Base-by-base conservation (phyloP, 257 asterid species). In the Fraxinus pennsylvanica region DNA sequence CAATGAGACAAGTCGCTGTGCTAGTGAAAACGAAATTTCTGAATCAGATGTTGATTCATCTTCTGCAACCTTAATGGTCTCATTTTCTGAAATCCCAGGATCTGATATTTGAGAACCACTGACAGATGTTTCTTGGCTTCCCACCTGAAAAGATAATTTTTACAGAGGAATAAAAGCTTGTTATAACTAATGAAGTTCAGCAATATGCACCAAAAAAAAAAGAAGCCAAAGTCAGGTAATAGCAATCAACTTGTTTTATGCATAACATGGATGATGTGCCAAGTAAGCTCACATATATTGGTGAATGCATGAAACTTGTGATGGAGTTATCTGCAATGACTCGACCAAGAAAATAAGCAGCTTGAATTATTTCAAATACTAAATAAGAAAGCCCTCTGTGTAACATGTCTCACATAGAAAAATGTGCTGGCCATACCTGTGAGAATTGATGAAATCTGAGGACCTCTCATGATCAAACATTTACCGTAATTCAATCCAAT, bases 41-140 rank as follows among this genome's bases (percentile, higher is more conserved):
- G 94, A 85, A 82, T 89, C 96, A 78, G 81, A 82, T 81, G 80
- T 81, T 35, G 87, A 73, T 83, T 90, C 91, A 71, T 81, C 83
- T 82, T 82, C 84, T 74, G 80, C 81, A 78, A 78, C 84, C 81
- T 78, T 92, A 29, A 57, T 41, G 70, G 79, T 61, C 59, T 87
- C 96, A 80, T 75, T 87, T 80, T 86, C 91, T 72, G 89, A 83
- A 74, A 82, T 78, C 78, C 89, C 96, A 78, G 85, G 81, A 72
- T 91, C 96, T 69, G 97, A 89, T 80, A 84, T 89, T 76, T 91
- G 94, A 86, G 99, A 92, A 57, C 93, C 96, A 87, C 97, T 91
- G 73, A 88, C 79, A 74, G 97, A 96, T 75, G 96, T 81, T 82
- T 91, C 97, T 69, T 88, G 86, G 82, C 84, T 87, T 88, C 88